phyloP scores from a whole-genome alignment of 495 filamentous ascomycete species.

The Annulohypoxylon moriforme region DNA sequence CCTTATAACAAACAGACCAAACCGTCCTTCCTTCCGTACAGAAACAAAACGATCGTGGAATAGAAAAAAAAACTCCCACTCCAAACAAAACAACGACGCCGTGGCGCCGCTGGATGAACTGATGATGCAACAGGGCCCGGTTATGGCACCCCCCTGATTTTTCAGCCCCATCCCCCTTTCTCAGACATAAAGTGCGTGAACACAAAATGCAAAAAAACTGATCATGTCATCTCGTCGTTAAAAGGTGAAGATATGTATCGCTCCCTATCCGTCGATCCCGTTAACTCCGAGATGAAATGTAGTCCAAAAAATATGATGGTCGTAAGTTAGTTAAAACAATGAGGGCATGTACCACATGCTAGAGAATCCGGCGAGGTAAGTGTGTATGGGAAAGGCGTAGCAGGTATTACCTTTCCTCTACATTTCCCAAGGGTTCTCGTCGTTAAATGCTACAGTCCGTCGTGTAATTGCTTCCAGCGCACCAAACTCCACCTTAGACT shows the following conservation, averaged over 20 bases:
- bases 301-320: neutral
- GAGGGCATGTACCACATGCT: constrained; percentile 10
- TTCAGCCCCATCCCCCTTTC: constrained; percentile 3
- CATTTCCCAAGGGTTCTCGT: neutral
- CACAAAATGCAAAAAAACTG: constrained; percentile 15
- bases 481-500: neutral
- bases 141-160: constrained; percentile 13
- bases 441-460: neutral
- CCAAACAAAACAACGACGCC: constrained; percentile 34
- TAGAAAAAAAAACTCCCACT: constrained; percentile 7
- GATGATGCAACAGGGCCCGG: constrained; percentile 28
- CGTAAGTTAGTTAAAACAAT: constrained; percentile 4
- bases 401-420: neutral
- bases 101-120: constrained; percentile 33
- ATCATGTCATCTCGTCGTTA: constrained; percentile 40
- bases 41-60: constrained; percentile 12
- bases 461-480: neutral
- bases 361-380: neutral
- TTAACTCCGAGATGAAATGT: constrained; percentile 17
- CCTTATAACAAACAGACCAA: neutral
- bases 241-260: constrained; percentile 17
- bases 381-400: neutral
- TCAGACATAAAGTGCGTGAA: neutral
- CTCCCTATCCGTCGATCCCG: neutral
- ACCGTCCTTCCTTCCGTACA: neutral